Evolutionary conservation across 108 stramenopile genomes (phyloP).

Genomic region (Discostella pseudostelligera): DNA sequence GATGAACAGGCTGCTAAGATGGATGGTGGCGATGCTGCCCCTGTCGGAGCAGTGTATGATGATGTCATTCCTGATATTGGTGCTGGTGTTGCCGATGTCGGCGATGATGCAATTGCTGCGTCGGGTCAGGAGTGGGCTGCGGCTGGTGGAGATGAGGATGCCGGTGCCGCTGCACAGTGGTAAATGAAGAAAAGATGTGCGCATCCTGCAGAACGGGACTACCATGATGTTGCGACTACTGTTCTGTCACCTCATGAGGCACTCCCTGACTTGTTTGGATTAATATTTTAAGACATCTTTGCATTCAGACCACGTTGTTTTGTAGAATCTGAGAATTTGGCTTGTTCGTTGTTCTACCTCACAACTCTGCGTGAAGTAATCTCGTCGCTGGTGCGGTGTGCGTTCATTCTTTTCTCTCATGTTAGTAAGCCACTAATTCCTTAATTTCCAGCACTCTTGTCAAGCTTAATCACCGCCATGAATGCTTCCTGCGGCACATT

Average conservation of each 20-base stretch:
- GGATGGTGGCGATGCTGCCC: constrained; percentile 85
- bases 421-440: neutral
- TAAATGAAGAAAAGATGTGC: constrained; percentile 4
- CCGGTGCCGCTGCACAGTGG: constrained; percentile 42
- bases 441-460: constrained; percentile 40
- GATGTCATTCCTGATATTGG: constrained; percentile 50
- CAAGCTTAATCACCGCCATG: constrained; percentile 91
- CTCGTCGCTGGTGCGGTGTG: too few relatives aligned
- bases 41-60: constrained; percentile 59
- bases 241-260: too few relatives aligned
- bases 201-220: too few relatives aligned
- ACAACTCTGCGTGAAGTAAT: too few relatives aligned
- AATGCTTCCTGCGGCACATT: constrained; percentile 98
- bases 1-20: constrained; percentile 90
- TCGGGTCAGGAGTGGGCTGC: constrained; percentile 45
- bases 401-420: too few relatives aligned
- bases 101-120: constrained; percentile 15
- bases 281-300: too few relatives aligned
- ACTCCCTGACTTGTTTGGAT: too few relatives aligned
- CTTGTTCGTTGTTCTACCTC: too few relatives aligned
- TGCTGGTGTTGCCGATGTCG: constrained; percentile 24
- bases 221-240: too few relatives aligned
- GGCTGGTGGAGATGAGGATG: constrained; percentile 45
- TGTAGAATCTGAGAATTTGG: too few relatives aligned
- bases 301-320: too few relatives aligned